Evolutionary conservation across 305 asterid species (phyloP), one percentile per base, ranked within the genome.

Genomic region (Fraxinus sp.): DNA sequence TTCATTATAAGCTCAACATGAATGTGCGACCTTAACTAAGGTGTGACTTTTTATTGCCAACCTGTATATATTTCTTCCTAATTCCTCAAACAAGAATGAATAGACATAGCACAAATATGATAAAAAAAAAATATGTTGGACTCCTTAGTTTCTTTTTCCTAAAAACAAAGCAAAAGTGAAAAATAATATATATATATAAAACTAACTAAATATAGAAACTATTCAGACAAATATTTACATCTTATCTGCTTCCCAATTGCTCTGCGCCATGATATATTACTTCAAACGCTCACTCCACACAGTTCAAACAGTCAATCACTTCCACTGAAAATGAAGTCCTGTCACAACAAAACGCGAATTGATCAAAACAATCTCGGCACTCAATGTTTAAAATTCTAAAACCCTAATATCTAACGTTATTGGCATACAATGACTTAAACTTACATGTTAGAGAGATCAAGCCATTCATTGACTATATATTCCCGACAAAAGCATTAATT

Each of bases 221-320:
- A 37, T 76, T 37, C 59, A 44, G 16, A 6, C 32, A 64, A 83
- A 35, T 82, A 71, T 85, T 81, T 92, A 97, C 99, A 97, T 97
- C 93, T 94, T 97, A 89, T 97, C 98, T 49, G 98, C 99, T 89
- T 94, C 99, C 99, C 99, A 97, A 85, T 93, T 93, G 88, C 97
- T 97, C 94, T 91, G 98, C 36, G 99, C 95, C 99, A 97, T 94
- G 89, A 84, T 73, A 66, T 84, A 22, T 35, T 64, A 55, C 83
- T 78, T 79, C 85, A 32, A 71, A 26, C 78, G 64, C 82, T 2
- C 78, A 83, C 78, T 83, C 84, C 85, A 71, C 85, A 71, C 76
- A 78, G 37, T 79, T 74, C 74, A 2, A 66, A 66, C 52, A 68
- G 77, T 79, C 85, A 44, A 57, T 80, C 32, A 11, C 79, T 81